Evolutionary conservation across 202 grass and related monocot species (phyloP).

Genomic region (Panicum virgatum): DNA sequence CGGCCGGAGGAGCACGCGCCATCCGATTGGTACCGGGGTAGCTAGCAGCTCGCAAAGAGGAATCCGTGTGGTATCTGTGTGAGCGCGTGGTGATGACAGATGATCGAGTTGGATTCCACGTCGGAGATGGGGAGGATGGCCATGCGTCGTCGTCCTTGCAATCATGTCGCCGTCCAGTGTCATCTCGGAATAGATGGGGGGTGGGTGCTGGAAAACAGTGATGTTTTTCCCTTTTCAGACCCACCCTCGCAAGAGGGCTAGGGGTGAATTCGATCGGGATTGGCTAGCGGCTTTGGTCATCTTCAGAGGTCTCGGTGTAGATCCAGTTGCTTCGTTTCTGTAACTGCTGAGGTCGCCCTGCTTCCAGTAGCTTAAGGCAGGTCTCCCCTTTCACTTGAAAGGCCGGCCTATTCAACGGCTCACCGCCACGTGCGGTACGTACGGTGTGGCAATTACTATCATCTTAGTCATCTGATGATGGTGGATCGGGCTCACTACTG

Average conservation of each 20-base stretch:
- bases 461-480: background rate
- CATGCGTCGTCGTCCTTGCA: background rate
- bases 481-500: background rate
- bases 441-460: background rate
- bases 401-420: too few species aligned
- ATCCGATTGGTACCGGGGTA: background rate
- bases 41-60: background rate
- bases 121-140: conserved; percentile 27
- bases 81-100: background rate
- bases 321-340: background rate
- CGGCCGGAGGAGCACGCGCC: background rate
- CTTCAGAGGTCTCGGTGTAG: background rate
- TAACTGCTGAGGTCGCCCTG: background rate
- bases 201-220: background rate
- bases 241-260: too few species aligned
- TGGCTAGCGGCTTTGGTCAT: background rate
- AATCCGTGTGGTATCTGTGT: conserved; percentile 35
- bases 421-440: too few species aligned
- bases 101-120: conserved; percentile 35
- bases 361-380: background rate
- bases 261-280: conserved; percentile 3
- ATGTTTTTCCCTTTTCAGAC: too few species aligned
- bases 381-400: background rate
- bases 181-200: background rate
- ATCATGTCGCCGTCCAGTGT: background rate